phyloP scores from a whole-genome alignment of 139 green algal species.

The Pleodorina starrii region DNA sequence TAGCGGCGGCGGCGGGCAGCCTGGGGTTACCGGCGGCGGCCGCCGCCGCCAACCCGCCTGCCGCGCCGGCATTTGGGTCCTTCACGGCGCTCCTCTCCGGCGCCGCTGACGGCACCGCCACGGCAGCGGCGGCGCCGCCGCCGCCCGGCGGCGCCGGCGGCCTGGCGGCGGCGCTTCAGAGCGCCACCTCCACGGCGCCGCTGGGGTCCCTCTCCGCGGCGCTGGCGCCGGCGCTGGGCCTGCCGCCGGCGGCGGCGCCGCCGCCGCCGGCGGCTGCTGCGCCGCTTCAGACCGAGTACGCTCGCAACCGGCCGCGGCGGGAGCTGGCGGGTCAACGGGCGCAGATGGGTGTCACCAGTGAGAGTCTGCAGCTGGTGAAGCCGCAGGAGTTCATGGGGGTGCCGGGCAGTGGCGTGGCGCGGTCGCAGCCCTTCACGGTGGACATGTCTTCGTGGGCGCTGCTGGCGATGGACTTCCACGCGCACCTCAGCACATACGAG shows the following conservation, averaged over 20 bases:
- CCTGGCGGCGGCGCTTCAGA: slow-evolving; percentile 23
- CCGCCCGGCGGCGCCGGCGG: background rate
- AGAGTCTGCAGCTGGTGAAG: slow-evolving; percentile 76
- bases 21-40: background rate
- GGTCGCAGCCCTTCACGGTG: slow-evolving; percentile 80
- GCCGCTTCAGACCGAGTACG: slow-evolving; percentile 76
- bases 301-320: slow-evolving; percentile 72
- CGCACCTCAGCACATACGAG: slow-evolving; percentile 81
- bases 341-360: slow-evolving; percentile 74
- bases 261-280: background rate
- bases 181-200: background rate
- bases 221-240: background rate
- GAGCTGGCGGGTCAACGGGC: slow-evolving; percentile 52
- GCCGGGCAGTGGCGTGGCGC: slow-evolving; percentile 57
- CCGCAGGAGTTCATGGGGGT: slow-evolving; percentile 74
- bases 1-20: background rate
- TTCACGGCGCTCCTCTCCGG: slow-evolving; percentile 10
- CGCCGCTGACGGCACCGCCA: background rate
- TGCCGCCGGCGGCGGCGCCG: background rate
- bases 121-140: background rate
- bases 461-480: slow-evolving; percentile 87
- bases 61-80: background rate
- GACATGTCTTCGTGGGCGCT: slow-evolving; percentile 60
- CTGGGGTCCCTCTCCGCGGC: background rate
- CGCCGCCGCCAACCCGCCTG: background rate